phyloP scores from a whole-genome alignment of 2,329 filamentous ascomycete genomes.

The Fonsecaea pedrosoi region DNA sequence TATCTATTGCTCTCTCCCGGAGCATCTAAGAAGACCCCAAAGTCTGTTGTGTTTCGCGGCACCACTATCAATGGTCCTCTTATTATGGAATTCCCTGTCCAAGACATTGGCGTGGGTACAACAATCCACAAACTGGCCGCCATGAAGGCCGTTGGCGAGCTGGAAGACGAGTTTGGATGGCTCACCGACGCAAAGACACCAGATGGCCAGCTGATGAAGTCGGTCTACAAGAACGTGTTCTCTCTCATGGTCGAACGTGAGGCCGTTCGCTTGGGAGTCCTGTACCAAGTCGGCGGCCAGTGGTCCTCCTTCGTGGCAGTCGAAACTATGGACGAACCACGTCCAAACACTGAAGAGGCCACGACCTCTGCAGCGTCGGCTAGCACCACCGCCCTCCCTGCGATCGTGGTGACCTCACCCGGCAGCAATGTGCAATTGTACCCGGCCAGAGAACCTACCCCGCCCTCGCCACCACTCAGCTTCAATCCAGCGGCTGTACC shows the following conservation, averaged over 20 bases:
- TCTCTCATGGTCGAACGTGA: slow-evolving; percentile 69
- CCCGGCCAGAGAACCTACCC: no score
- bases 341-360: neutral
- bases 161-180: slow-evolving; percentile 75
- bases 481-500: no score
- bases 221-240: slow-evolving; percentile 60
- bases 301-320: slow-evolving; percentile 77
- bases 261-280: slow-evolving; percentile 68
- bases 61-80: slow-evolving; percentile 65
- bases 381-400: no score
- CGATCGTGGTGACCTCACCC: no score
- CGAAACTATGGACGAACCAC: slow-evolving; percentile 46
- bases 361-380: no score
- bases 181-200: slow-evolving; percentile 59
- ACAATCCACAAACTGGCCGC: slow-evolving; percentile 75
- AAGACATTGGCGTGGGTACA: slow-evolving; percentile 54
- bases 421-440: no score
- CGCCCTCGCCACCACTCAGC: no score
- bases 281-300: slow-evolving; percentile 71
- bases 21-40: slow-evolving; percentile 55
- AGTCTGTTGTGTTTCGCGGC: slow-evolving; percentile 65
- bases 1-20: slow-evolving; percentile 69
- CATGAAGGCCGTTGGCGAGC: slow-evolving; percentile 69
- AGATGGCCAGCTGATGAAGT: slow-evolving; percentile 54
- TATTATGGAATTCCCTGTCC: slow-evolving; percentile 69